These are phyloP conservation scores for Orobanche coerulescens DNA, from an alignment of 257 asterid species.

Conservation along the genomic window DNA sequence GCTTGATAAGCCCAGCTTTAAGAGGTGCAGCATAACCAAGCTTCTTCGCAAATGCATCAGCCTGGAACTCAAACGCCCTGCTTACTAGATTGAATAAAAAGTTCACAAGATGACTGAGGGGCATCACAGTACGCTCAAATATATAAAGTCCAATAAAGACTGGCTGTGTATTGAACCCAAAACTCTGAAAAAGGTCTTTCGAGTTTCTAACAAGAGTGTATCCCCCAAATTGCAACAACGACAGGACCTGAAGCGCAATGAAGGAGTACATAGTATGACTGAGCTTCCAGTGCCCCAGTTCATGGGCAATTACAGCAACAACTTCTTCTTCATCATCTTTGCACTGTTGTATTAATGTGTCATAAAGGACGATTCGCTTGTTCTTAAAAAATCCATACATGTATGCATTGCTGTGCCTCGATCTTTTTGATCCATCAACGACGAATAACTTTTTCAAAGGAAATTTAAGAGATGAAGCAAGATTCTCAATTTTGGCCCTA, in stretches of 20 bases:
- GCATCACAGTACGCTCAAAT: constrained; percentile 95
- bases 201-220: constrained; percentile 92
- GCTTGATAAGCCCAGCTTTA: constrained; percentile 82
- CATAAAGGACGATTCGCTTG: constrained; percentile 90
- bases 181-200: constrained; percentile 80
- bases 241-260: constrained; percentile 85
- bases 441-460: too few relatives aligned
- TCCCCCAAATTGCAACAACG: constrained; percentile 88
- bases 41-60: constrained; percentile 90
- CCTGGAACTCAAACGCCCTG: constrained; percentile 97
- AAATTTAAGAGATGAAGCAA: too few relatives aligned
- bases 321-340: constrained; percentile 90
- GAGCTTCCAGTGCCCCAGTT: constrained; percentile 97
- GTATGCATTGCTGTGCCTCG: constrained; percentile 92
- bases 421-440: too few relatives aligned
- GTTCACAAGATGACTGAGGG: constrained; percentile 83
- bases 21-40: constrained; percentile 73
- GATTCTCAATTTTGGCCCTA: too few relatives aligned
- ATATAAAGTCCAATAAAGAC: constrained; percentile 88
- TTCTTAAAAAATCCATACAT: constrained; percentile 94
- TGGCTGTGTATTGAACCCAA: constrained; percentile 96
- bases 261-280: constrained; percentile 43
- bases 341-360: constrained; percentile 97
- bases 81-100: constrained; percentile 80
- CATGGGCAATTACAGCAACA: constrained; percentile 96